Evolutionary conservation across 805 yeast genomes (phyloP), one percentile per base, ranked within the genome.

Genomic region (Helenozyma rhizophorensis): DNA sequence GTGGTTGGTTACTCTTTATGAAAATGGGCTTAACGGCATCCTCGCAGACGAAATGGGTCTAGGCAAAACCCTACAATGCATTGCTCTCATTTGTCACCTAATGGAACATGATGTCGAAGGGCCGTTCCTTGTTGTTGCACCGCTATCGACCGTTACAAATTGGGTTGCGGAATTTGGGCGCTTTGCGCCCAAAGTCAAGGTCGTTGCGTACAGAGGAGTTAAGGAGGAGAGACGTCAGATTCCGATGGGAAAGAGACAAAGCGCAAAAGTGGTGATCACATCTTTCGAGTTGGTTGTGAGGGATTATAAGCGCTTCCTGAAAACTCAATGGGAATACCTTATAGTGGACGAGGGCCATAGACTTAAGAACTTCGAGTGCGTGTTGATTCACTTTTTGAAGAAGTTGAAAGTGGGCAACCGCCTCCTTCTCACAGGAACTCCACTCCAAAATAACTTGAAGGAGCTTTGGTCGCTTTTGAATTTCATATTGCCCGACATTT

Each of bases 1-100:
- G 43, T 90, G 97, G 97, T 62, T 93, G 25, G 73, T 81, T 10
- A 82, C 96, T 0, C 60, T 90, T 16, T 93, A 83, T 54, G 95
- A 89, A 52, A 93, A 90, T 57, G 98, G 97, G 0, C 65, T 90
- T 18, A 90, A 90, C 56, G 98, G 97, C 2, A 89, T 93, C 22
- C 62, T 93, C 14, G 97, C 97, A 1, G 97, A 93, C 60, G 97
- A 90, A 56, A 90, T 90, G 98, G 97, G 97, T 0, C 64, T 90
- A 16, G 98, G 98, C 2, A 90, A 90, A 54, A 93, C 98, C 0
- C 58, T 90, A 6, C 96, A 93, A 56, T 81, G 93, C 26, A 86
- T 90, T 34, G 74, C 96, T 0, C 68, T 90, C 39, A 48, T 88
- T 4, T 76, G 86, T 4, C 85, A 81, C 50, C 62, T 89, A 23